Evolutionary conservation across 1,284 basidiomycete genomes (phyloP), one percentile per base, ranked within the genome.

Genomic region (Inonotus obliquus): DNA sequence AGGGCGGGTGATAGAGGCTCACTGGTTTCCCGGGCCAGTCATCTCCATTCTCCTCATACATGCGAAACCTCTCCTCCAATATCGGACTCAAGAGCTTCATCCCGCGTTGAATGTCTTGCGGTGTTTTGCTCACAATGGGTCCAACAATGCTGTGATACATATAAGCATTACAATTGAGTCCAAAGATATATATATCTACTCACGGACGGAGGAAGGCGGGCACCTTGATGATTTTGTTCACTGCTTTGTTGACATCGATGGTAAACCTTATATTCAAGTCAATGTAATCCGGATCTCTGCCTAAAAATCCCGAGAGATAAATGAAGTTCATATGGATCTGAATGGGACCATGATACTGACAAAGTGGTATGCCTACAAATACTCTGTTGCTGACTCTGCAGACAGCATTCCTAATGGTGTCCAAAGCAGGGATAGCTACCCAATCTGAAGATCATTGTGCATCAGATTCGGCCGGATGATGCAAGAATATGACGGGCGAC

Each of bases 11-110:
- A 32, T 19, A 13, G 19, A 17, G 29, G 66, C 73, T 5, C 62
- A 78, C 78, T 39, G 78, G 75, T 65, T 73, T 76, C 29, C 74
- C 74, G 1, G 67, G 59, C 73, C 73, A 78, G 35, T 73, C 69
- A 3, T 72, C 64, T 1, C 75, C 76, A 47, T 71, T 65, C 53
- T 74, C 70, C 2, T 68, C 64, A 29, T 75, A 63, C 44, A 65
- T 67, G 13, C 66, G 68, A 38, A 68, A 66, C 2, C 79, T 74
- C 54, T 79, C 74, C 27, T 75, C 69, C 4, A 79, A 70, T 23
- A 79, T 53, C 1, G 77, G 74, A n/a, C 57, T 62, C 10, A 80
- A 58, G 59, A 72, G 71, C 29, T 68, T 71, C 44, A 67, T 62
- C 2, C 65, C 68, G 6, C 63, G 56, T 21, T 68, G 63, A 29